Evolutionary conservation across 257 asterid genomes (phyloP), one percentile per base, ranked within the genome.

Genomic region (Sherardia arvensis): DNA sequence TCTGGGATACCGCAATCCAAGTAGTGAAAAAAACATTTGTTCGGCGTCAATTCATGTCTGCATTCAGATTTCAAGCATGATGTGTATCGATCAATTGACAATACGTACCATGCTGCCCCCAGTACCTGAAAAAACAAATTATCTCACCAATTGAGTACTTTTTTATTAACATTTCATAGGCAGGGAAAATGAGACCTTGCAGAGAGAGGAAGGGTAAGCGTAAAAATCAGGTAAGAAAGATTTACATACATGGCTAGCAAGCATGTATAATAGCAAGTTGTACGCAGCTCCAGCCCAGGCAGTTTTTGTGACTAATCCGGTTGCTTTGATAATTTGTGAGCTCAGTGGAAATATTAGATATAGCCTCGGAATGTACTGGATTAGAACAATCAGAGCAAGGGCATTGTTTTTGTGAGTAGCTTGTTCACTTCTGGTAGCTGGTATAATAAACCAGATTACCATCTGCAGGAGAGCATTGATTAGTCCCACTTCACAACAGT

Each of bases 211-310:
- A 33, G 14, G 12, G 54, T 7, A 29, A 59, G 17, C 33, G n/a
- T 15, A 38, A 9, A 33, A 61, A 66, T 25, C 18, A 62, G 63
- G 64, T 30, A 36, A 30, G 76, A 38, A 55, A 66, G 73, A 75
- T 59, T 60, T 64, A 80, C 96, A 65, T 83, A 91, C 98, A 79
- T 88, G 98, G 79, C 98, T 91, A 66, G 98, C 98, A 68, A 91
- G 71, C 94, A 91, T 86, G 84, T 88, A 91, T 76, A 86, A 88
- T 25, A 91, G 70, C 76, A 91, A 79, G 82, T 91, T 91, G 83
- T 91, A 91, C 48, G 94, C 98, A 34, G 98, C 98, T 71, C 98
- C 98, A 18, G 98, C 98, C 98, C 98, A 91, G 77, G 94, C 96
- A 66, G 98, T 88, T 85, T 91, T 88, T 69, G 98, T 88, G 79